phyloP scores from a whole-genome alignment of 441 rosid genomes.

The Mallotus repandus region DNA sequence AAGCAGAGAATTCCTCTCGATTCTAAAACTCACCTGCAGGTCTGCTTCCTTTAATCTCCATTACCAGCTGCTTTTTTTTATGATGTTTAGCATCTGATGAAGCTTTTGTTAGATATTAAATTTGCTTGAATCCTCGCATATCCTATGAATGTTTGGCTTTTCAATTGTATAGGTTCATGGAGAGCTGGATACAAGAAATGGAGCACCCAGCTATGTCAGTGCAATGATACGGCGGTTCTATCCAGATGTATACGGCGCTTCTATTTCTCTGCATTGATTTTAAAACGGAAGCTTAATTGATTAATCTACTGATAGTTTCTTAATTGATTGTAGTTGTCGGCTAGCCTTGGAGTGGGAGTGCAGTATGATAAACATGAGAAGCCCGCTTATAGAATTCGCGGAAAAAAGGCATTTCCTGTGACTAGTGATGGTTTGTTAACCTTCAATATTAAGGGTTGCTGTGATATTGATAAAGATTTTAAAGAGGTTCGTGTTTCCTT shows the following conservation, averaged over 20 bases:
- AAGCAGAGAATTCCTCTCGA: conserved; percentile 70
- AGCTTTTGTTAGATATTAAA: not conserved
- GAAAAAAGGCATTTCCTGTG: conserved; percentile 69
- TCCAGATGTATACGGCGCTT: conserved; percentile 46
- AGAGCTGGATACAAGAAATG: conserved; percentile 76
- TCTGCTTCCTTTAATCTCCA: conserved; percentile 6
- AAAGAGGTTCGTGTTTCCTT: conserved; percentile 44
- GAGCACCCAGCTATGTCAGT: conserved; percentile 53
- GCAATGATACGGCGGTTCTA: conserved; percentile 66
- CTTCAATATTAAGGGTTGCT: conserved; percentile 79
- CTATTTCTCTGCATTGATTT: not conserved
- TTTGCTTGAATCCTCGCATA: not conserved
- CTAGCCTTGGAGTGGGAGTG: conserved; percentile 70
- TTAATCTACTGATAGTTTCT: too few relatives aligned
- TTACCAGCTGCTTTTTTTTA: not conserved
- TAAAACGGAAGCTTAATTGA: too few relatives aligned
- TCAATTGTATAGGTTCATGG: conserved; percentile 65
- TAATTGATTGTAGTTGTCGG: conserved; percentile 38
- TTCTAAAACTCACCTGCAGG: conserved; percentile 72
- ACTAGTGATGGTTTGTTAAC: conserved; percentile 46
- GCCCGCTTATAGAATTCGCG: conserved; percentile 57
- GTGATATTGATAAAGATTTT: conserved; percentile 63
- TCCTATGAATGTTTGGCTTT: not conserved
- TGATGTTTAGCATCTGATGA: not conserved
- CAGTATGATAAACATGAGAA: conserved; percentile 63